Base-by-base conservation (phyloP, 148 eudicot genomes). In the Chenopodium album region DNA sequence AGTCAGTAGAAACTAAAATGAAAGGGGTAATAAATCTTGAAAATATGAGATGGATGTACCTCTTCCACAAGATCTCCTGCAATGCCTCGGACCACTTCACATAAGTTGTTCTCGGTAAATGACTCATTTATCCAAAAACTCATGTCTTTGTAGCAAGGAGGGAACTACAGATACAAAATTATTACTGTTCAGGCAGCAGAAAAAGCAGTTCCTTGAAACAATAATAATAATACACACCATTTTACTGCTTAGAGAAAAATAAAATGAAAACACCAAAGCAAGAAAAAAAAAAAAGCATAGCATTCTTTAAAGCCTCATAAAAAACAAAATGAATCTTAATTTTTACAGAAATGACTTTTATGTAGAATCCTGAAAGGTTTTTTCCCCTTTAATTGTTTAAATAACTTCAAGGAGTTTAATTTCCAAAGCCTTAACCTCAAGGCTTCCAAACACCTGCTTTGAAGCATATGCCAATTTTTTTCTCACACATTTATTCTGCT, bases 1-100 rank as follows among this genome's bases (percentile, higher is more conserved):
- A 46, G 73, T 31, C 34, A 70, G 73, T 34, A 22, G 12, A n/a
- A 50, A 10, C 78, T 17, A 59, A 59, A 54, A 3, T 1, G 26
- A 16, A 75, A 52, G 48, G 20, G 37, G 54, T 46, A 22, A 71
- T 9, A 46, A 63, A 29, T 37, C 20, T 71, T 4, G 56, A 37
- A 0, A 73, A 47, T 46, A 8, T 50, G 26, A 14, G 71, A 22
- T 41, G 71, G 73, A 67, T 11, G 46, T 86, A 96, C 99, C 98
- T 96, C 97, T 88, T 94, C 99, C 6, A 77, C 99, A 78, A 96
- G 94, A 82, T 96, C 99, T 54, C 99, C 99, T 82, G 98, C 97
- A 70, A 96, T 83, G 47, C 91, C 94, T 85, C 99, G 89, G 70
- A 96, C 98, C 79, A 96, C 89, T 88, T 96, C 99, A 73, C 99